Evolutionary conservation across 1,284 basidiomycete genomes (phyloP).

Genomic region (Veloboletus limbatus): DNA sequence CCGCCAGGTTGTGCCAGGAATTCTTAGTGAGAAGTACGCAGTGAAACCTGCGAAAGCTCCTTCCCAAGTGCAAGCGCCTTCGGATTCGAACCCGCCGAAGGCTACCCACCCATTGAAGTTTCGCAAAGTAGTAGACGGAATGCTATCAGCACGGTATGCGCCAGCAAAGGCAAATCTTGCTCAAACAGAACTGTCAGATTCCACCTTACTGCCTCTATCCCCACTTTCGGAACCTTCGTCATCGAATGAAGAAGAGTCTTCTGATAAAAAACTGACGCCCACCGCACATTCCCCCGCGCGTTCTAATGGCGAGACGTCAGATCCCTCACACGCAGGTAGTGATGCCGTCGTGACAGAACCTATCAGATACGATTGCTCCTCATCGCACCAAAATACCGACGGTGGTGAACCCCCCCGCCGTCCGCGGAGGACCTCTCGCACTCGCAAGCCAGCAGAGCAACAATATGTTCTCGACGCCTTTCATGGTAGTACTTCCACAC

Average conservation of each 20-base stretch:
- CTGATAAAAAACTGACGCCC: slow-evolving; percentile 3
- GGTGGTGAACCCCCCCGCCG: slow-evolving; percentile 12
- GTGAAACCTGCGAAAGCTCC: slow-evolving; percentile 17
- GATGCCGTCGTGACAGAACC: neutral
- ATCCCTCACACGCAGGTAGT: slow-evolving; percentile 2
- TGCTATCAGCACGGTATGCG: slow-evolving; percentile 31
- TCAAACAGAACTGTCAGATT: slow-evolving; percentile 5
- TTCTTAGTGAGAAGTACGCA: slow-evolving; percentile 33
- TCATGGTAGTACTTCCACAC: slow-evolving; percentile 31
- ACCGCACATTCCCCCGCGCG: neutral
- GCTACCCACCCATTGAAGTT: slow-evolving; percentile 27
- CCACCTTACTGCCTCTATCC: slow-evolving; percentile 11
- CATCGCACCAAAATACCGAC: slow-evolving; percentile 6
- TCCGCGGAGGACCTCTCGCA: slow-evolving; percentile 51
- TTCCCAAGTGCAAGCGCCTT: slow-evolving; percentile 12
- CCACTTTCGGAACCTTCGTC: slow-evolving; percentile 31
- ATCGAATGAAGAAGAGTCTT: slow-evolving; percentile 22
- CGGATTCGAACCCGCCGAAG: slow-evolving; percentile 24
- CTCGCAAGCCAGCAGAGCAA: slow-evolving; percentile 42
- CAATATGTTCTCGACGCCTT: slow-evolving; percentile 43
- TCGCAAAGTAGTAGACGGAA: slow-evolving; percentile 37
- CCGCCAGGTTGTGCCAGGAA: slow-evolving; percentile 40
- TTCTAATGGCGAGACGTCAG: slow-evolving; percentile 2
- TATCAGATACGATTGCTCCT: neutral
- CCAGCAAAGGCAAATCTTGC: slow-evolving; percentile 16